A percentile compares a stretch with the other conserved stretches of the same genome.
Conservation (phyloP, 2,329 filamentous ascomycete genomes). For the Ambrosiella beaveri region DNA sequence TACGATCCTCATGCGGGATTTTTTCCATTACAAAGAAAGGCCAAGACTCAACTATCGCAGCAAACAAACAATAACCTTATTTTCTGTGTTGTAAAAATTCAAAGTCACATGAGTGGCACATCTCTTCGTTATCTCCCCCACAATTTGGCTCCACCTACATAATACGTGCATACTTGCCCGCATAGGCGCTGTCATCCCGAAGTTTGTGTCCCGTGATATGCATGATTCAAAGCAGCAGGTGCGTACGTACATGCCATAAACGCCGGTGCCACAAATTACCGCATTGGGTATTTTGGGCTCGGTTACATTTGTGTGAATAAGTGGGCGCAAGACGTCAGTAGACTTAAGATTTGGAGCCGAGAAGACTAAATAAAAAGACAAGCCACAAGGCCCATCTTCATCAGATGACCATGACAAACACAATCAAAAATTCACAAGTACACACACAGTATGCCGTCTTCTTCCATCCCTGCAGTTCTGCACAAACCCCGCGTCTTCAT, state of each 20-base stretch:
- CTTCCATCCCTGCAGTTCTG: neutral
- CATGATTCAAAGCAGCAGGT: neutral
- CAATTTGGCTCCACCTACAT: neutral
- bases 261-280: neutral
- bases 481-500: slow-evolving; percentile 24
- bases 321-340: neutral
- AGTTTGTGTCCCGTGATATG: neutral
- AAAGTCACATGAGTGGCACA: neutral
- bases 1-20: neutral
- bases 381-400: no score
- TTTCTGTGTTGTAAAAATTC: no score
- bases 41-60: neutral
- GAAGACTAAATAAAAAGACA: no score
- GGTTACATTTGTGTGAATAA: neutral
- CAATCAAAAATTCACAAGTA: no score
- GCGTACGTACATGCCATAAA: no score
- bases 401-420: no score
- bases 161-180: neutral
- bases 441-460: no score
- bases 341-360: no score
- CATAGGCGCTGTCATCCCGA: neutral
- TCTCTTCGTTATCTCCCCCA: neutral
- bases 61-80: no score
- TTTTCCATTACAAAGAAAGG: neutral
- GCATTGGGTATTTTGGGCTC: neutral